Percentiles rank a stretch among this genome's conserved stretches.
Evolutionary conservation across 179 eudicot species (phyloP).

Genomic region (Gypsophila paniculata): DNA sequence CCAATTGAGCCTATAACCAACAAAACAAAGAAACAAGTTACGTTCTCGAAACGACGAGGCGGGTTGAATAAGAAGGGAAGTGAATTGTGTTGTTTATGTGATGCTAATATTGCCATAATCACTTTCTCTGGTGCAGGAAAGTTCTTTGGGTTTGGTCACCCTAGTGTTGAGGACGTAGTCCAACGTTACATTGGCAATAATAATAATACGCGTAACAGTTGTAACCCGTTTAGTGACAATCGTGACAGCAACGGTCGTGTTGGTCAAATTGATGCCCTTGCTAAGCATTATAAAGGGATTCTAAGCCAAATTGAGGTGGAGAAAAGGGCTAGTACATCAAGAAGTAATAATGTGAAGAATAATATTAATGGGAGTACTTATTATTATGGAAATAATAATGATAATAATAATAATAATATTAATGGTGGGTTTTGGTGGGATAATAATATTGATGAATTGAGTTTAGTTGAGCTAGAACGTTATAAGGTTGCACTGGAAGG

Average conservation of each 20-base stretch:
- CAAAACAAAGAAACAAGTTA: constrained; percentile 17
- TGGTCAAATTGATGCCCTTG: background rate
- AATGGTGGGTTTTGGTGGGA: constrained; percentile 24
- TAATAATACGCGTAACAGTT: background rate
- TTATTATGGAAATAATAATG: background rate
- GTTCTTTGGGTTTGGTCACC: constrained; percentile 26
- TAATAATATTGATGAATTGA: constrained; percentile 5
- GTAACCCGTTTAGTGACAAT: background rate
- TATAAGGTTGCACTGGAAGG: constrained; percentile 19
- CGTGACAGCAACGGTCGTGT: background rate
- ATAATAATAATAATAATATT: background rate
- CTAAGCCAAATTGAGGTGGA: background rate
- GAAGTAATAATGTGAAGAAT: background rate
- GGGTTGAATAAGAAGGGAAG: constrained; percentile 19
- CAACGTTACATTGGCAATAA: constrained; percentile 8
- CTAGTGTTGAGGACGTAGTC: constrained; percentile 12
- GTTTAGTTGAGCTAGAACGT: constrained; percentile 18
- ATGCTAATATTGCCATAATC: constrained; percentile 17
- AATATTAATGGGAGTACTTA: too few relatives aligned
- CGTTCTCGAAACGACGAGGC: constrained; percentile 24
- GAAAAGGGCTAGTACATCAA: constrained; percentile 13
- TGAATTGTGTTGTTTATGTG: constrained; percentile 19
- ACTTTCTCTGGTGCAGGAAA: constrained; percentile 24
- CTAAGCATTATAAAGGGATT: background rate
- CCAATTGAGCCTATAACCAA: constrained; percentile 4